Percentiles rank a stretch among this genome's conserved stretches.
These are phyloP conservation scores for Ochetophila trinervis DNA, from an alignment of 306 rosid species.

Conservation along the genomic window DNA sequence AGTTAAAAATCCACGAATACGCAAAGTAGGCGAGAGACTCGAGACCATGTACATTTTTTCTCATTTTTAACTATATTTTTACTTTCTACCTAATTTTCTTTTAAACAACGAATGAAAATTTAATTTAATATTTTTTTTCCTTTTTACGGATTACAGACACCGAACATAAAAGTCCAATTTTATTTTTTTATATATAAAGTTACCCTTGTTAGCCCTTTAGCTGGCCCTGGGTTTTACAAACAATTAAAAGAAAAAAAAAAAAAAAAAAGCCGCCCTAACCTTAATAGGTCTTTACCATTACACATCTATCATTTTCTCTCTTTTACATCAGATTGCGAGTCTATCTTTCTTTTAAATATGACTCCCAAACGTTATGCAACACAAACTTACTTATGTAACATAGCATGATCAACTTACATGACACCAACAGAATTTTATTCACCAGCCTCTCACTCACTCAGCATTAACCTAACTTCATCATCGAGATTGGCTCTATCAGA, in stretches of 20 bases:
- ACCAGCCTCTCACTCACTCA: slow-evolving; percentile 34
- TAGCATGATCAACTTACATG: slow-evolving; percentile 15
- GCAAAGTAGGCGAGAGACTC: too few relatives aligned
- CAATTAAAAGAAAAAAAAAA: slow-evolving; percentile 14
- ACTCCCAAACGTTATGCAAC: slow-evolving; percentile 41
- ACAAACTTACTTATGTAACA: slow-evolving; percentile 36
- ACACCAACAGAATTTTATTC: slow-evolving; percentile 51
- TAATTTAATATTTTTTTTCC: too few relatives aligned
- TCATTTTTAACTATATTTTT: too few relatives aligned
- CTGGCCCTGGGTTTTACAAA: slow-evolving; percentile 1
- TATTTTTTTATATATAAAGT: too few relatives aligned
- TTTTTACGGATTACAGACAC: too few relatives aligned
- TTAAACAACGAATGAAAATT: too few relatives aligned
- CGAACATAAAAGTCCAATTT: too few relatives aligned
- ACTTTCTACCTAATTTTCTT: too few relatives aligned
- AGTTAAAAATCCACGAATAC: too few relatives aligned
- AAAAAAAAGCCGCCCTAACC: too few relatives aligned
- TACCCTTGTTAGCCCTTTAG: too few relatives aligned
- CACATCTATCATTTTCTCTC: slow-evolving; percentile 27
- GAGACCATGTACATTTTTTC: too few relatives aligned
- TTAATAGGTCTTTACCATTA: slow-evolving; percentile 27
- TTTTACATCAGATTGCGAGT: slow-evolving; percentile 28
- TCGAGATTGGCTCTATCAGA: slow-evolving; percentile 36
- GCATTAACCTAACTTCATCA: slow-evolving; percentile 30
- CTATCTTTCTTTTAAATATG: slow-evolving; percentile 26